Percentiles rank a stretch among this genome's conserved stretches.
Conservation (phyloP, 2,329 filamentous ascomycete genomes). For the Pyricularia sp. region DNA sequence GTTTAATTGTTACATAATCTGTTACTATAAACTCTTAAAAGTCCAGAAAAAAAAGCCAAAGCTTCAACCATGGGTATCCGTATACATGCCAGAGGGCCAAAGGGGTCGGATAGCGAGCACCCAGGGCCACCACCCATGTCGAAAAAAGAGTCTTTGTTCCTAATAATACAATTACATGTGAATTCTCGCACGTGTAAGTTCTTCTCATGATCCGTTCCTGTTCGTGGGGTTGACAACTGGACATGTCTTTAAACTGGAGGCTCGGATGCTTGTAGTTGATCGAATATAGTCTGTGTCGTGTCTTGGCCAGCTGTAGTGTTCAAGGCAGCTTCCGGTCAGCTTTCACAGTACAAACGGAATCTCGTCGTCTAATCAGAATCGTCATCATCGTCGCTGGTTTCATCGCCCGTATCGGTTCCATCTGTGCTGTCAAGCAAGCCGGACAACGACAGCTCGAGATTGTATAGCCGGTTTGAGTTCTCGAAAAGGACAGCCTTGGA, state of each 20-base stretch:
- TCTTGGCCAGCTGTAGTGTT: not conserved
- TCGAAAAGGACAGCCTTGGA: conserved; percentile 63
- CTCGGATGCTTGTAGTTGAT: not conserved
- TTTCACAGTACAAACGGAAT: not conserved
- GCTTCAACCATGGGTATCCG: not conserved
- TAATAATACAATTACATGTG: not conserved
- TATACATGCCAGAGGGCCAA: not conserved
- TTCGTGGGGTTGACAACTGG: not conserved
- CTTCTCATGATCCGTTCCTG: not conserved
- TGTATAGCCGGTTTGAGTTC: conserved; percentile 69
- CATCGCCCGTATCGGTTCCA: not conserved
- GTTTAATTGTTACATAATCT: not conserved
- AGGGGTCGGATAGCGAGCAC: not conserved
- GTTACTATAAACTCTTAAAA: not conserved
- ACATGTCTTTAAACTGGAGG: no score
- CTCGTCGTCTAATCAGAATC: not conserved
- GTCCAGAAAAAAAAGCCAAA: not conserved
- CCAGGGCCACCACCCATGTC: not conserved
- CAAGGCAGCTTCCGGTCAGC: not conserved
- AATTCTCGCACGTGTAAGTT: not conserved
- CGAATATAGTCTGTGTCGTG: no score
- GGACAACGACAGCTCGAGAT: conserved; percentile 39
- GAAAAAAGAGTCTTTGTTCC: no score
- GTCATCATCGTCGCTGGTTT: not conserved
- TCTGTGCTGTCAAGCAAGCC: conserved; percentile 2